Percentiles rank a stretch among this genome's conserved stretches.
Conservation (phyloP, 495 filamentous ascomycete genomes). For the Trypethelium eluteriae region DNA sequence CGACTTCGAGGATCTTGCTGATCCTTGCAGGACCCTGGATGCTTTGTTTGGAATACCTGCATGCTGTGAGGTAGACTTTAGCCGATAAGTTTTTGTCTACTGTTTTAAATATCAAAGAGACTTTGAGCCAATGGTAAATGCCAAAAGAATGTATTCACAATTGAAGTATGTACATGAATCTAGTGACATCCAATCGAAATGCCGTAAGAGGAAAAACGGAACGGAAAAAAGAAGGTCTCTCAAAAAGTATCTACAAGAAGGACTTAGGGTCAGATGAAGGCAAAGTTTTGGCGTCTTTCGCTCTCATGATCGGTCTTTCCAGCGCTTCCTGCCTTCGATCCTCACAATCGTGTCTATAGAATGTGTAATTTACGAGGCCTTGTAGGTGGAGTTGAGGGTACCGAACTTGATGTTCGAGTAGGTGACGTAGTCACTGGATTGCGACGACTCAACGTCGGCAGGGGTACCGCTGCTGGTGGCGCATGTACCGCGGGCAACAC, state of each 20-base stretch:
- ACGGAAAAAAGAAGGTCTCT: not conserved
- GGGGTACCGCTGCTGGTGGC: constrained; percentile 42
- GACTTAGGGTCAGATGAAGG: constrained; percentile 2
- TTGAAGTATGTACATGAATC: constrained; percentile 4
- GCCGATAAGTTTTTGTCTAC: not conserved
- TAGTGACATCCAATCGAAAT: not conserved
- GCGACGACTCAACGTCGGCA: constrained; percentile 22
- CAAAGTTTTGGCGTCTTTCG: not conserved
- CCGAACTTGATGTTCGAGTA: constrained; percentile 31
- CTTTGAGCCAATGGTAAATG: not conserved
- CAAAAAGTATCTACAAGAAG: constrained; percentile 8
- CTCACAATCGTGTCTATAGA: not conserved
- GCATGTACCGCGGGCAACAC: constrained; percentile 65
- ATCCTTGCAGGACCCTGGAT: too few species aligned
- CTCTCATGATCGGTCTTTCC: not conserved
- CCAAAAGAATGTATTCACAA: not conserved
- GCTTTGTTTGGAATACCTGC: not conserved
- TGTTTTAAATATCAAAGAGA: not conserved
- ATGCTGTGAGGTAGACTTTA: not conserved
- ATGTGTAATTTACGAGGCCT: not conserved
- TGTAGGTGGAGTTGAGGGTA: constrained; percentile 28
- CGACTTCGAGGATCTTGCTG: too few species aligned
- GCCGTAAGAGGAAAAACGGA: not conserved
- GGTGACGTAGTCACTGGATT: constrained; percentile 19
- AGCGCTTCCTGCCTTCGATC: not conserved